phyloP scores from a whole-genome alignment of 805 yeast species.

The Myxozyma vanderwaltii region DNA sequence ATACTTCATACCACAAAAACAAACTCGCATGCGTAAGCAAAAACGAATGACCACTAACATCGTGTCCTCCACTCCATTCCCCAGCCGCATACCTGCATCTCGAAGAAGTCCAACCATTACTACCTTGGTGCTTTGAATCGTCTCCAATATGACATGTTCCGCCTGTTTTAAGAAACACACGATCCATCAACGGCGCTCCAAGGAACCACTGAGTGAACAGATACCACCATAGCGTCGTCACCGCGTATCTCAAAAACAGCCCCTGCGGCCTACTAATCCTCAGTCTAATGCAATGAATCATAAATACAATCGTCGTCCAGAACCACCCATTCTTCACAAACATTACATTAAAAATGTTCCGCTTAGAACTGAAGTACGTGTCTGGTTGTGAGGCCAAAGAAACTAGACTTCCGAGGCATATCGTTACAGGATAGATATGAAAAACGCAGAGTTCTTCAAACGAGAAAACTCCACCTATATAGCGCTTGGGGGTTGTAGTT shows the following conservation, averaged over 20 bases:
- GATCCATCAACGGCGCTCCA: slow-evolving; percentile 87
- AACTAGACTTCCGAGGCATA: slow-evolving; percentile 38
- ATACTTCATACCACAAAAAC: slow-evolving; percentile 65
- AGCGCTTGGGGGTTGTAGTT: slow-evolving; percentile 1
- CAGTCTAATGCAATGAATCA: slow-evolving; percentile 21
- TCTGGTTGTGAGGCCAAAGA: slow-evolving; percentile 27
- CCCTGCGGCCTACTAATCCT: slow-evolving; percentile 12
- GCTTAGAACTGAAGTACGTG: slow-evolving; percentile 50
- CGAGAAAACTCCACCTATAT: slow-evolving; percentile 12
- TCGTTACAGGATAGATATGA: slow-evolving; percentile 35
- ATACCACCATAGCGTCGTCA: slow-evolving; percentile 79
- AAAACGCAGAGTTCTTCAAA: slow-evolving; percentile 30
- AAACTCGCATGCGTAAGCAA: slow-evolving; percentile 67
- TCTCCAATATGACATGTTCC: slow-evolving; percentile 60
- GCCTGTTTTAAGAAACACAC: slow-evolving; percentile 76
- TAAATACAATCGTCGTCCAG: slow-evolving; percentile 67
- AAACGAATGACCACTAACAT: slow-evolving; percentile 94
- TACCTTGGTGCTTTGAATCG: not conserved
- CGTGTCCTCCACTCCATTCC: slow-evolving; percentile 83
- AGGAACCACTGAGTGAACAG: slow-evolving; percentile 85
- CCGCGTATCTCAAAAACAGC: slow-evolving; percentile 46
- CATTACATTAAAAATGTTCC: slow-evolving; percentile 65
- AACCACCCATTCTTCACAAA: slow-evolving; percentile 93
- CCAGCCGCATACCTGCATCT: slow-evolving; percentile 65
- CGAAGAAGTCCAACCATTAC: slow-evolving; percentile 41